These are phyloP conservation scores for Oryza meyeriana DNA, from an alignment of 176 grass and related monocot genomes.

Conservation along the genomic window DNA sequence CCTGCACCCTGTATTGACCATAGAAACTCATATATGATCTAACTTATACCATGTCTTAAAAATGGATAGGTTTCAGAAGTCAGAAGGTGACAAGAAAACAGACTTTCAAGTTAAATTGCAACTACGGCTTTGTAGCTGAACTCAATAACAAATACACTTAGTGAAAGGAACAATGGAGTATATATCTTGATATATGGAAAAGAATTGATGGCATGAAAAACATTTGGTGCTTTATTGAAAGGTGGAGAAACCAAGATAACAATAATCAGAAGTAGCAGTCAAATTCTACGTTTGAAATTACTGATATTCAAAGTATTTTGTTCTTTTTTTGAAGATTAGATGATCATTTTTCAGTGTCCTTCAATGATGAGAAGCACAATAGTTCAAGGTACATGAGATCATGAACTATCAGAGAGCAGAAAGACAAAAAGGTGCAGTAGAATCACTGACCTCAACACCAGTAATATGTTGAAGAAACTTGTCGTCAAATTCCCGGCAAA, in stretches of 20 bases:
- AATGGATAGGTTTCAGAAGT: not conserved
- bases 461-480: constrained; percentile 73
- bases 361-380: constrained; percentile 1
- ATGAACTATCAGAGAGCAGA: constrained; percentile 3
- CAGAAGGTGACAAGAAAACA: not conserved
- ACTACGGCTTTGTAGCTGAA: not conserved
- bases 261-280: not conserved
- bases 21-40: not conserved
- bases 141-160: not conserved
- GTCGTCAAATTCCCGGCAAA: constrained; percentile 86
- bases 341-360: not conserved
- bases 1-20: constrained; percentile 47
- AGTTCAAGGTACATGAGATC: not conserved
- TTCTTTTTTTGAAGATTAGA: not conserved
- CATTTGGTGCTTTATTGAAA: not conserved
- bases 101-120: not conserved
- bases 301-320: not conserved
- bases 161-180: not conserved
- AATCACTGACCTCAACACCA: constrained; percentile 62
- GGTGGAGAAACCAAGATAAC: not conserved
- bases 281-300: constrained; percentile 9
- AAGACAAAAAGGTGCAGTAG: not conserved
- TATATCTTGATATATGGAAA: not conserved
- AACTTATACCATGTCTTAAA: not conserved
- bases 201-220: not conserved